Evolutionary conservation across 805 yeast genomes (phyloP).

Genomic region (Pichia paraexigua): DNA sequence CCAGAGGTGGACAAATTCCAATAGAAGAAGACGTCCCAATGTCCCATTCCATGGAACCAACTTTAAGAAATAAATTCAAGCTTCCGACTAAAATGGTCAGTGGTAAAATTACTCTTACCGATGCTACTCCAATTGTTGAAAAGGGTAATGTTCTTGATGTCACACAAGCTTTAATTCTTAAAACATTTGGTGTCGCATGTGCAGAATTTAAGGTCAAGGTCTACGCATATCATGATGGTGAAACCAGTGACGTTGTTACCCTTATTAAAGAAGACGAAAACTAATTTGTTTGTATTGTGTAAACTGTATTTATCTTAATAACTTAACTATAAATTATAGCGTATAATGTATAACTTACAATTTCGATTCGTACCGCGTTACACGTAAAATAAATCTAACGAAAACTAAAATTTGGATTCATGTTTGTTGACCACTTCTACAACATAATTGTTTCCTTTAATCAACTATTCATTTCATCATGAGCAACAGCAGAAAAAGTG

Average conservation of each 20-base stretch:
- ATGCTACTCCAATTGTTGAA: conserved; percentile 72
- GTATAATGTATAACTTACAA: too few species aligned
- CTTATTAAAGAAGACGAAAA: conserved; percentile 6
- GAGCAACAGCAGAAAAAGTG: conserved; percentile 25
- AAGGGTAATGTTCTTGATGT: conserved; percentile 79
- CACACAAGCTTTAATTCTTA: conserved; percentile 82
- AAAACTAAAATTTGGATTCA: background rate
- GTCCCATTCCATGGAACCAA: conserved; percentile 92
- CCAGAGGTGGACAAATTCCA: conserved; percentile 91
- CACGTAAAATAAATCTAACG: background rate
- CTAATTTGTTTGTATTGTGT: background rate
- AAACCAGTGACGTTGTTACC: conserved; percentile 28
- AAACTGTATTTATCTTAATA: background rate
- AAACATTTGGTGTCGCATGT: conserved; percentile 93
- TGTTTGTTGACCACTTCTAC: background rate
- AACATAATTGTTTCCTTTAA: background rate
- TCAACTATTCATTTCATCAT: background rate
- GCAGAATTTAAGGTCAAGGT: conserved; percentile 80
- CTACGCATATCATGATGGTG: conserved; percentile 71
- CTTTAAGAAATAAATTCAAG: conserved; percentile 80
- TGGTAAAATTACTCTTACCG: conserved; percentile 76
- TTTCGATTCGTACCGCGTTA: background rate
- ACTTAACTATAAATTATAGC: background rate
- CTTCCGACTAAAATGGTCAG: conserved; percentile 85
- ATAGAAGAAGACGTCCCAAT: conserved; percentile 91